phyloP scores from a whole-genome alignment of 768 basidiomycete species.

The Collybia nuda region DNA sequence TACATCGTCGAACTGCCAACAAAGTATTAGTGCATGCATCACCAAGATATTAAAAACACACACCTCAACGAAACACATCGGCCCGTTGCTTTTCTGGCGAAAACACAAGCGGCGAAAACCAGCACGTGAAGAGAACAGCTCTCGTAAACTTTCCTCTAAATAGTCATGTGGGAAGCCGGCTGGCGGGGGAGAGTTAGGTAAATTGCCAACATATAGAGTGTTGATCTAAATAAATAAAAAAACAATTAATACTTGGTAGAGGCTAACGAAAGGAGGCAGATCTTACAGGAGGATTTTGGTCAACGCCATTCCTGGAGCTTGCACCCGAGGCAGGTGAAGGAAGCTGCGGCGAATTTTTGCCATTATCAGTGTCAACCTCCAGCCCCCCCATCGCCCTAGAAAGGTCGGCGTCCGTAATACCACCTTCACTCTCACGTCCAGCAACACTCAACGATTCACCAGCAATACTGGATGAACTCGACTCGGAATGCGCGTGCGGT shows the following conservation, averaged over 20 bases:
- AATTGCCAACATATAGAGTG: conserved; percentile 98
- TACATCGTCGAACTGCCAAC: conserved; percentile 84
- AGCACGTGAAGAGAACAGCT: conserved; percentile 73
- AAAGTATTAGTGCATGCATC: conserved; percentile 11
- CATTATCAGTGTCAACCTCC: conserved; percentile 52
- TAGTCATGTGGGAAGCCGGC: conserved; percentile 73
- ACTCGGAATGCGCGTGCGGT: conserved; percentile 19
- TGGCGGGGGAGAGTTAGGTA: conserved; percentile 79
- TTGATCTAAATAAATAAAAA: conserved; percentile 72
- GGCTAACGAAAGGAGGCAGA: conserved; percentile 2
- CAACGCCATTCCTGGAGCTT: conserved; percentile 53
- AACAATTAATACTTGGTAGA: conserved; percentile 8
- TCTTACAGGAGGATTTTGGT: conserved; percentile 92
- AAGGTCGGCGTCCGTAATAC: conserved; percentile 26
- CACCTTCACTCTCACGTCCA: conserved; percentile 9
- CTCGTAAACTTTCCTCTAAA: conserved; percentile 84
- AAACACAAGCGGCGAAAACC: conserved; percentile 94
- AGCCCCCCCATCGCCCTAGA: conserved; percentile 45
- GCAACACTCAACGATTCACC: conserved; percentile 23
- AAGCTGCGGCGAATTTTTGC: conserved; percentile 68
- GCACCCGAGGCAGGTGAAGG: conserved; percentile 74
- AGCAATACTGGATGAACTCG: conserved; percentile 30
- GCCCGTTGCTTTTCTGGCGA: conserved; percentile 94
- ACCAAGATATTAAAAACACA: conserved; percentile 6
- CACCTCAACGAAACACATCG: conserved; percentile 99